Base-by-base conservation (phyloP, 2,329 filamentous ascomycete genomes). In the Pseudogymnoascus sp. region DNA sequence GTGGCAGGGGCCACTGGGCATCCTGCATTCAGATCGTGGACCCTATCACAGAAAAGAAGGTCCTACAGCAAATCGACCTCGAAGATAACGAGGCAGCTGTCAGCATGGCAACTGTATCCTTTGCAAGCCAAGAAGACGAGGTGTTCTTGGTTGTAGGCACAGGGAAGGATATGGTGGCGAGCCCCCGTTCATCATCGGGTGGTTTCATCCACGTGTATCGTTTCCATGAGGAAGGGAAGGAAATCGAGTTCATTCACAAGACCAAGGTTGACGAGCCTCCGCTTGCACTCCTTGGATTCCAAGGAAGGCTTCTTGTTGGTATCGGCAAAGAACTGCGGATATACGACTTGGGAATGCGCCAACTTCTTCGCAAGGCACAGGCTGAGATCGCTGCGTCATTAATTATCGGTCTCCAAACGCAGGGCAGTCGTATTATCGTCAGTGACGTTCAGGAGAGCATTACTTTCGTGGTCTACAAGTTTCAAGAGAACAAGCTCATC, bases 1-100 rank as follows among this genome's bases (percentile, higher is more conserved):
- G 87, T 61, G 91, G 86, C 22, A 85, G 83, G 63, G 88, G 90
- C 18, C 89, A 93, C 66, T 99, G 94, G 94, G 91, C 94, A 39
- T 97, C 93, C 8, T 97, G 92, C 73, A 92, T 99, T 66, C 91
- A 90, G 69, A 83, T 97, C 18, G 82, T 99, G 15, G 94, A 99
- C 69, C 92, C 94, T 0, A 72, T 93, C 2, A 82, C 78, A 14
- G 83, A 88, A 57, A 92, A 94, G 68, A 74, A 77, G 3, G 87
- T 96, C 1, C 73, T 94, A 4, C 86, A 89, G 65, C 91, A 85
- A 0, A 78, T 97, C 41, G 88, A 97, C 62, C 75, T 99, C 0
- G 87, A 88, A 58, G 87, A 94, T 39, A 97, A 99, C 67, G 92
- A 97, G 74, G 90, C 91, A 15, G 91, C 93, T 22, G 87, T 96